Evolutionary conservation across 2,329 filamentous ascomycete species (phyloP).

Genomic region (Arthrobotrys megalospora): DNA sequence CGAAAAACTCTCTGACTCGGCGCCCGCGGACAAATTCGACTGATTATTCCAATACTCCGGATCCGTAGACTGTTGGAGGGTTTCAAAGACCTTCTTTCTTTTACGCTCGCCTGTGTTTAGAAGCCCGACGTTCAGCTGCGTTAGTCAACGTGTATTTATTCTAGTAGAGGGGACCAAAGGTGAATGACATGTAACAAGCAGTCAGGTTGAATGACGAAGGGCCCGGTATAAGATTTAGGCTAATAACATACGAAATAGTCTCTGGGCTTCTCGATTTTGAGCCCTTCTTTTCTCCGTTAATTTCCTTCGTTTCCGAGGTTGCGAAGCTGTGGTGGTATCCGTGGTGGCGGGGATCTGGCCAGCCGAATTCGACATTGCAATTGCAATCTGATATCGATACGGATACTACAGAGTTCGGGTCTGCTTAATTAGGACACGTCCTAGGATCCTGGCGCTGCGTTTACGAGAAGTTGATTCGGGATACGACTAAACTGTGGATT

Average conservation of each 20-base stretch:
- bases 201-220: too few relatives aligned
- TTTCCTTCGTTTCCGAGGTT: conserved; percentile 38
- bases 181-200: neutral
- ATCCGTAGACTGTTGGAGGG: conserved; percentile 27
- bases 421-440: neutral
- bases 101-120: conserved; percentile 34
- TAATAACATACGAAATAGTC: conserved; percentile 48
- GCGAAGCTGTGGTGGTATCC: neutral
- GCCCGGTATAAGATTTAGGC: too few relatives aligned
- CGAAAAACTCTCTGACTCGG: neutral
- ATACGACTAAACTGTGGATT: conserved; percentile 6
- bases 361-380: neutral
- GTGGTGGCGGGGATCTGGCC: neutral
- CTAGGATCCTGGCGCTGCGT: too few relatives aligned
- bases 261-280: conserved; percentile 56
- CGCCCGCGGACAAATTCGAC: neutral
- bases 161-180: neutral
- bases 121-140: neutral
- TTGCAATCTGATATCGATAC: too few relatives aligned
- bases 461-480: too few relatives aligned
- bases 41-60: conserved; percentile 28
- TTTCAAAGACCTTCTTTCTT: conserved; percentile 52
- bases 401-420: neutral
- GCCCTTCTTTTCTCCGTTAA: conserved; percentile 56
- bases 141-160: neutral